These are phyloP conservation scores for Pseudozyma flocculosa DNA, from an alignment of 1,284 basidiomycete genomes.

Conservation along the genomic window DNA sequence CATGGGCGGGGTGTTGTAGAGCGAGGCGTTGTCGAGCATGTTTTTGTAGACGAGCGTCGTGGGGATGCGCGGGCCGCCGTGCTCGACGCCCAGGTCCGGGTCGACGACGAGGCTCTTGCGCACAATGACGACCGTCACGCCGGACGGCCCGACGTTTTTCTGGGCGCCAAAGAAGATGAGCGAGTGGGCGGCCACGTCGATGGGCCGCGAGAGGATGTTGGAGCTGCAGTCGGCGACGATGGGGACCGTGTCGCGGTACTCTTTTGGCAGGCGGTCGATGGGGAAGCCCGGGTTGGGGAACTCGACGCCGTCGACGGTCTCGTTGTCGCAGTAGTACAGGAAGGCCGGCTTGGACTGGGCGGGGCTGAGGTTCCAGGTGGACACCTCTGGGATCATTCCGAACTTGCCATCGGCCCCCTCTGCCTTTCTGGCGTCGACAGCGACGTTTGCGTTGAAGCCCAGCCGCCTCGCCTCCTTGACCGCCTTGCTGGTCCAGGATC, in stretches of 20 bases:
- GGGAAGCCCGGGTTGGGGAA: constrained; percentile 83
- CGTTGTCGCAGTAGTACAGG: constrained; percentile 99
- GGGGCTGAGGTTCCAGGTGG: constrained; percentile 73
- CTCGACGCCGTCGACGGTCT: constrained; percentile 95
- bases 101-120: constrained; percentile 72
- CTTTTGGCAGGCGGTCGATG: constrained; percentile 69
- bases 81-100: constrained; percentile 38
- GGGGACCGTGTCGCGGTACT: constrained; percentile 65
- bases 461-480: constrained; percentile 50
- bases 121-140: constrained; percentile 88
- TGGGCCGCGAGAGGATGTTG: constrained; percentile 94
- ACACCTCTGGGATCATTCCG: constrained; percentile 75
- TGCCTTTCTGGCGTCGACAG: constrained; percentile 37
- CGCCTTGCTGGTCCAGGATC: constrained; percentile 54
- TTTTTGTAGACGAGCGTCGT: constrained; percentile 82
- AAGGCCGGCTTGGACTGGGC: constrained; percentile 70
- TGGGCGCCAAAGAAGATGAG: constrained; percentile 98
- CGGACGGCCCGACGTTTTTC: constrained; percentile 96
- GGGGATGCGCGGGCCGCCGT: constrained; percentile 69
- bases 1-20: constrained; percentile 94
- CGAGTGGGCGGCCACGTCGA: constrained; percentile 71
- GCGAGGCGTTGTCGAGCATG: constrained; percentile 73
- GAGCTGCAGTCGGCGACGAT: constrained; percentile 95
- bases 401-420: constrained; percentile 61
- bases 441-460: constrained; percentile 42